Conservation (phyloP, 164 flowering plant species). For the Vitis vinifera region ASM3070453v1 NC_081808.1:1112001-1112500, state of each 20-base stretch:
- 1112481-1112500: slow-evolving; percentile 55
- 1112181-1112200: slow-evolving; percentile 28
- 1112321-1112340: slow-evolving; percentile 63
- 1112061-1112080: not conserved
- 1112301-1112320: slow-evolving; percentile 51
- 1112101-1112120: no score
- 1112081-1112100: not conserved
- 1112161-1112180: slow-evolving; percentile 24
- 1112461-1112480: not conserved
- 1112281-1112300: slow-evolving; percentile 51
- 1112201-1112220: slow-evolving; percentile 38
- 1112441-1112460: not conserved
- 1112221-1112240: slow-evolving; percentile 35
- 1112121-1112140: not conserved
- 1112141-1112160: slow-evolving; percentile 10
- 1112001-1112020: no score
- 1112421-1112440: slow-evolving; percentile 29
- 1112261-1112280: slow-evolving; percentile 28
- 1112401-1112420: slow-evolving; percentile 84
- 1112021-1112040: no score
- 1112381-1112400: slow-evolving; percentile 92
- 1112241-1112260: slow-evolving; percentile 41
- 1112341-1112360: slow-evolving; percentile 66
- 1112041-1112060: no score
- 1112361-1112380: slow-evolving; percentile 72